Base-by-base conservation (phyloP, 2,329 filamentous ascomycete genomes). In the Furcasterigmium furcatum region DNA sequence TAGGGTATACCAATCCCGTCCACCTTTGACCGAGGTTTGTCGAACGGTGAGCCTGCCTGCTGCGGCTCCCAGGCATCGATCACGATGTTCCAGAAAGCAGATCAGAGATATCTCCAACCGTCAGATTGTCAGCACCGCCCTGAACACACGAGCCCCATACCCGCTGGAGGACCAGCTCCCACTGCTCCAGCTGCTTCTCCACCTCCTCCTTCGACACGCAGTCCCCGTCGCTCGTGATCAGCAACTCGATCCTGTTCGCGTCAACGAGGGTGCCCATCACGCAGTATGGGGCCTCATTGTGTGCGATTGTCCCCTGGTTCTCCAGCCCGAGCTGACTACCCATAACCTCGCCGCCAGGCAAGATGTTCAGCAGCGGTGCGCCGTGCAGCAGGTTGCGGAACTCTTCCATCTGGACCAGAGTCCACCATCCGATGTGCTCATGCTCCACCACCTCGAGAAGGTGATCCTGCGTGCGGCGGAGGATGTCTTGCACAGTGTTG, bases 361-460 rank as follows among this genome's bases (percentile, higher is more conserved):
- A 6, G 14, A 41, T 18, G 12, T 41, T 41, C 39, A 41, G 13
- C 6, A 41, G 25, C 10, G 39, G 39, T 12, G 39, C 39, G 16
- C 39, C 39, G 24, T 16, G 39, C 9, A 41, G 39, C 9, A 41
- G 25, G 9, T 41, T 25, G 13, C 39, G 39, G 25, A 41, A 41
- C 39, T 41, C 39, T 8, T 41, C 39, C 39, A 41, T 41, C 13
- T 30, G 39, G 9, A 30, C 39, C 9, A 41, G 25, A 3, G 24
- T 30, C 39, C 39, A 41, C 39, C 39, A 41, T 12, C 39, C 39
- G n/a, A 41, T 14, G 18, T 41, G 39, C 39, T 41, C 39, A 20
- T 41, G 21, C 18, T 41, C 39, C 2, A 14, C 10, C n/a, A 30
- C 16, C 3, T 18, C 30, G 39, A 21, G 29, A 16, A 41, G 8